Conservation (phyloP, 139 green algal species). For the Pseudopediastrum boryanum region DNA sequence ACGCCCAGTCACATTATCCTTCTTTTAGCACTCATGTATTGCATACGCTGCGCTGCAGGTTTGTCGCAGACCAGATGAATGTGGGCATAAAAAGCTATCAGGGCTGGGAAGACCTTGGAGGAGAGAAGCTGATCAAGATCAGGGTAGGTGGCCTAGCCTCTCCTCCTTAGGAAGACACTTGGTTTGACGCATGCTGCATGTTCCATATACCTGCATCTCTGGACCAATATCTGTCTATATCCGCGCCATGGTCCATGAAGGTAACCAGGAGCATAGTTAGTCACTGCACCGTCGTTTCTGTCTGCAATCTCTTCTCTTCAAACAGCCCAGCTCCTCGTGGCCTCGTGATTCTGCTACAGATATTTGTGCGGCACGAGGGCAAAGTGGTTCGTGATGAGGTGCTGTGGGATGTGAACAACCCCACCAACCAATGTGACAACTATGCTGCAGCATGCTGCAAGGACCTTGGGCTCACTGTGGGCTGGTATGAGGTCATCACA, state of each 20-base stretch:
- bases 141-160: constrained; percentile 1
- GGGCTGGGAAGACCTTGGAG: constrained; percentile 21
- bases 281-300: no score
- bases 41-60: constrained; percentile 1
- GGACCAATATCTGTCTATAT: no score
- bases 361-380: constrained; percentile 7
- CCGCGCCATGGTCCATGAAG: no score
- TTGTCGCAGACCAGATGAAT: constrained; percentile 22
- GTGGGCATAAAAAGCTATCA: constrained; percentile 17
- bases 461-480: constrained; percentile 16
- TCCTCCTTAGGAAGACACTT: no score
- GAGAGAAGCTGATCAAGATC: constrained; percentile 19
- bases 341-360: constrained; percentile 15
- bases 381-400: constrained; percentile 21
- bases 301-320: no score
- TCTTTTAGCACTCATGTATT: neutral
- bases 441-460: constrained; percentile 6
- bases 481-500: constrained; percentile 33
- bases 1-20: neutral
- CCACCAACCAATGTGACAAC: constrained; percentile 9
- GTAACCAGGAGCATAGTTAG: no score
- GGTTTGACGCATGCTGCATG: no score
- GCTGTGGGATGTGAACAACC: constrained; percentile 27
- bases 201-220: no score
- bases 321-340: no score